Percentiles rank a stretch among this genome's conserved stretches.
Conservation (phyloP, 2,329 filamentous ascomycete genomes). For the Fusarium mexicanum region DNA sequence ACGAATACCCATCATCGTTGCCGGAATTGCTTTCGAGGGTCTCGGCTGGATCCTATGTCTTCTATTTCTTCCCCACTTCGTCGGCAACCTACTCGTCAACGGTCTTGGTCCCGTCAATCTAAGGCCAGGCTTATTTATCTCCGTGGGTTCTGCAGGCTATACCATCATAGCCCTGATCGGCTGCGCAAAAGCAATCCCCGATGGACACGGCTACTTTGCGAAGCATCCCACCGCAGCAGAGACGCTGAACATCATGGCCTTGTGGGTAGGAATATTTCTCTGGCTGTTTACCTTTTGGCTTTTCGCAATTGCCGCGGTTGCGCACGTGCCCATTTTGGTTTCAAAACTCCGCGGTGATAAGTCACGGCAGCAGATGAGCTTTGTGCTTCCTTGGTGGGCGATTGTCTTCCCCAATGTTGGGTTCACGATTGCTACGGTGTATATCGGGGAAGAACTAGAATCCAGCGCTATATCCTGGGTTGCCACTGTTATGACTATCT, state of each 20-base stretch:
- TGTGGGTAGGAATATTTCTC: conserved; percentile 8
- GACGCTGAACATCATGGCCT: not conserved
- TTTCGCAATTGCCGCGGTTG: not conserved
- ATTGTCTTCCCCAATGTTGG: conserved; percentile 5
- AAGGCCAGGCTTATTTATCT: not conserved
- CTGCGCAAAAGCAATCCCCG: conserved; percentile 1
- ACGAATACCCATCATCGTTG: not conserved
- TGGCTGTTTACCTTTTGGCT: conserved; percentile 6
- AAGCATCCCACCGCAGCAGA: not conserved
- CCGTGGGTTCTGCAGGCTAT: not conserved
- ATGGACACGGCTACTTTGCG: not conserved
- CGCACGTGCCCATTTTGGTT: not conserved
- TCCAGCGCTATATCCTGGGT: not conserved
- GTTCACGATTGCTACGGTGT: conserved; percentile 1
- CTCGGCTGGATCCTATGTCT: not conserved
- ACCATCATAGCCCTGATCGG: conserved; percentile 3
- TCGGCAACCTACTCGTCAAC: not conserved
- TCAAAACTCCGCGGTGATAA: not conserved
- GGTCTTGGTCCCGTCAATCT: not conserved
- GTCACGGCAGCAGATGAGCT: not conserved
- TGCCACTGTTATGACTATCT: not conserved
- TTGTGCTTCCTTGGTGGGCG: conserved; percentile 2
- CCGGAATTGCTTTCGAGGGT: not conserved
- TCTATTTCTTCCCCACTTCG: not conserved
- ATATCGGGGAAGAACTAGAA: not conserved